Evolutionary conservation across 73 alveolate genomes (phyloP), one percentile per base, ranked within the genome.

Genomic region (Tetrahymena thermophila): DNA sequence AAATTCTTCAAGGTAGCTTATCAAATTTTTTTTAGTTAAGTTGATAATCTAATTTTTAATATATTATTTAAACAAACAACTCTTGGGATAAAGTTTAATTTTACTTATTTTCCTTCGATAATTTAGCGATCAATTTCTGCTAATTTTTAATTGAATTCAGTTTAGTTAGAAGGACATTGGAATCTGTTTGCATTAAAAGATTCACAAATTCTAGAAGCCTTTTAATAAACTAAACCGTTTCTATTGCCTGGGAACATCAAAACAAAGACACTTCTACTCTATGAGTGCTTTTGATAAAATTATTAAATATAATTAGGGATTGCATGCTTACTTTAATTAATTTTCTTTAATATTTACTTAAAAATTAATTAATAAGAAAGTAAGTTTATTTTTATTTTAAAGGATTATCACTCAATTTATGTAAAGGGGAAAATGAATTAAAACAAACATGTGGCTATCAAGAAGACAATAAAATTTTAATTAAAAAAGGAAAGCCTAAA

Each of bases 131-230:
- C 57, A 3, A 96, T 93, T 85, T 97, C 98, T n/a, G 83, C 84
- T 34, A 93, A 93, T 42, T 94, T 94, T n/a, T 21, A 31, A 17
- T 43, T 43, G 71, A 95, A 93, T 34, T 57, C 94, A 21, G 85
- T 94, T 7, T 71, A 44, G 35, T 94, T 44, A 93, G 94, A 89
- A 16, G 98, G 99, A 35, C 96, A 71, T 35, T 98, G 98, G 84
- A 96, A 98, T 93, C 98, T 98, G 50, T 94, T 96, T 4, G 98
- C 98, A 93, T 93, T 93, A 93, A 98, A 98, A 9, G 99, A 98
- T 84, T 98, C 99, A 94, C 98, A 96, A 34, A 98, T 97, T 95
- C 96, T 98, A 16, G 94, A 93, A 23, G 97, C 94, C 84, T 84
- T 98, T 35, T 96, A 95, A 84, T 98, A 71, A 31, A 96, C 44